These are phyloP conservation scores for Jacaranda copaia DNA, from an alignment of 257 asterid species.

Conservation along the genomic window DNA sequence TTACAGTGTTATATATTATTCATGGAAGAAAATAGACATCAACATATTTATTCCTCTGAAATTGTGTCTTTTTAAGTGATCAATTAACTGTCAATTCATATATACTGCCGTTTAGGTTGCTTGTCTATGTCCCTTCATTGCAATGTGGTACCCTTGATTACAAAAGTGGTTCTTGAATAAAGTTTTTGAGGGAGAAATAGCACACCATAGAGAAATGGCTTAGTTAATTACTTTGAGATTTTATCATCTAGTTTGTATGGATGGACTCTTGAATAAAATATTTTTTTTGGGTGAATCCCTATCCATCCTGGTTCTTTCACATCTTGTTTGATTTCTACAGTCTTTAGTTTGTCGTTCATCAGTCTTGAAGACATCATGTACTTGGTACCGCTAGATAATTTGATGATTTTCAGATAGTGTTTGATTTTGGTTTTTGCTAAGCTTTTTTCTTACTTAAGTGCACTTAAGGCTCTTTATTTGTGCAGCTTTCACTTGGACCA, in stretches of 20 bases:
- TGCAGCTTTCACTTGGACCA: conserved; percentile 99
- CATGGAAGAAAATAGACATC: conserved; percentile 3
- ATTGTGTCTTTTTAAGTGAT: background rate
- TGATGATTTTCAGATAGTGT: background rate
- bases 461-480: conserved; percentile 29
- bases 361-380: conserved; percentile 1
- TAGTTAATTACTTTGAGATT: background rate
- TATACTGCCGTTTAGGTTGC: conserved; percentile 3
- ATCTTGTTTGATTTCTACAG: background rate
- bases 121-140: background rate
- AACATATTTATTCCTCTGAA: conserved; percentile 12
- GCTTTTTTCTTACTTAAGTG: conserved; percentile 12
- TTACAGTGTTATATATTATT: background rate
- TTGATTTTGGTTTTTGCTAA: conserved; percentile 10
- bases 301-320: background rate
- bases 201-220: background rate
- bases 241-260: conserved; percentile 9
- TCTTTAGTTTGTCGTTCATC: conserved; percentile 17
- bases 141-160: background rate
- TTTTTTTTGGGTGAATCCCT: background rate
- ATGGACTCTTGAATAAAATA: background rate
- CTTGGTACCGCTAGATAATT: background rate
- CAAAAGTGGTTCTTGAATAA: background rate
- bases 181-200: background rate
- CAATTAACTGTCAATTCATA: conserved; percentile 7